Base-by-base conservation (phyloP, 2,329 filamentous ascomycete genomes). In the Epichloe sibirici region DNA sequence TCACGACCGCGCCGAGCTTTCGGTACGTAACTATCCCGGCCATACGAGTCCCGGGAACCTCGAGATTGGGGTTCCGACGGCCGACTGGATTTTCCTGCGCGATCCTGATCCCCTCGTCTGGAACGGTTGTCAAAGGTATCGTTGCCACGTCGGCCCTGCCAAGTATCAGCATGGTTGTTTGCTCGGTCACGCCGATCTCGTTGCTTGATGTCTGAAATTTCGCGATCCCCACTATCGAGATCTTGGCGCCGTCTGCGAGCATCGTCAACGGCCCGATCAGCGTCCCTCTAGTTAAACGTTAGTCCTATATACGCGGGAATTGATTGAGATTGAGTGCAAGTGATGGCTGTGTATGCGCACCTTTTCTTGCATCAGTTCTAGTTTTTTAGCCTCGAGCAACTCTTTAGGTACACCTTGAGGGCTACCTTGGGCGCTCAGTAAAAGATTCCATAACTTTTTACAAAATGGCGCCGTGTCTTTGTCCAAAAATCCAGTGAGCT, bases 361-460 rank as follows among this genome's bases (percentile, higher is more conserved):
- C 84, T 95, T 95, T 70, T 96, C 90, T 69, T 96, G 89, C 56
- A 93, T 88, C 47, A 98, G 74, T 69, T 98, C 93, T 45, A 88
- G 73, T 71, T 97, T 98, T 75, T 98, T 98, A 0, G 91, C 90
- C 66, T 98, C 93, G 3, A 98, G 73, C 43, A 98, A 76, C 69
- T 96, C 90, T 68, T 95, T 91, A 0, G 93, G 91, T 12, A 98
- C 90, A 51, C 93, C 93, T 65, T 93, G 86, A 0, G 89, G 83
- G 66, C 85, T 95, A 42, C 79, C 75, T 68, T 98, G 93, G 9
- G 90, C 93, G 67, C 90, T 96, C 45, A 98, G 72, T 61, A 91
- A 86, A 17, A 98, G 74, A 54, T 84, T 88, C 93, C 93, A 98
- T 12, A 98, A 71, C 57, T 96, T 88, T 65, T 95, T 91, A 69